Percentiles rank a stretch among this genome's conserved stretches.
phyloP scores from a whole-genome alignment of 202 grass and related monocot species.

The Setaria italica region DNA sequence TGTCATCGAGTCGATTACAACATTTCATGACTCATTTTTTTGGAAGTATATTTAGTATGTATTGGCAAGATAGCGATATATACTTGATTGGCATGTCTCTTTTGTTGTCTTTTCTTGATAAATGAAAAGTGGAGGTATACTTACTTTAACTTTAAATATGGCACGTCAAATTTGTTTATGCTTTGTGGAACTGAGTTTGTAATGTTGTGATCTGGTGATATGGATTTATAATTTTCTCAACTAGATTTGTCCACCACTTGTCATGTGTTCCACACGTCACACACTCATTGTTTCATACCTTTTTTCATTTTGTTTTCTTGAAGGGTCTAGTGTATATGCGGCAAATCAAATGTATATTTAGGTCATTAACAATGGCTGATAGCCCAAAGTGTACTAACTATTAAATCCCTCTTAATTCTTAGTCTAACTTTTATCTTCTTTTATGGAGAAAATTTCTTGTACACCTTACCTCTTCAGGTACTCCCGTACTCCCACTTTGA shows the following conservation, averaged over 20 bases:
- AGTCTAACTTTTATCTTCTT: no score
- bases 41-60: not conserved
- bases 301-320: not conserved
- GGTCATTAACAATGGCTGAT: no score
- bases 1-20: not conserved
- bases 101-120: not conserved
- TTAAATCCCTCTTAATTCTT: no score
- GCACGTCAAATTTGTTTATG: not conserved
- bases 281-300: not conserved
- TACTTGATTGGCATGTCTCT: not conserved
- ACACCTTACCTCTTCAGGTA: no score
- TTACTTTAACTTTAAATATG: not conserved
- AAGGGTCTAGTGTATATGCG: not conserved
- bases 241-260: not conserved
- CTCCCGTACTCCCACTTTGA: no score
- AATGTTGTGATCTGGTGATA: not conserved
- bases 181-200: not conserved
- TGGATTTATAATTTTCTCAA: not conserved
- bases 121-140: not conserved
- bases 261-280: not conserved
- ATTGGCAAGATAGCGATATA: not conserved
- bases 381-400: no score
- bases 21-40: not conserved
- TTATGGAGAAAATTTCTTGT: no score
- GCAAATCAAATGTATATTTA: no score